These are phyloP conservation scores for Excoecaria agallocha DNA, from an alignment of 345 rosid species.

Conservation along the genomic window DNA sequence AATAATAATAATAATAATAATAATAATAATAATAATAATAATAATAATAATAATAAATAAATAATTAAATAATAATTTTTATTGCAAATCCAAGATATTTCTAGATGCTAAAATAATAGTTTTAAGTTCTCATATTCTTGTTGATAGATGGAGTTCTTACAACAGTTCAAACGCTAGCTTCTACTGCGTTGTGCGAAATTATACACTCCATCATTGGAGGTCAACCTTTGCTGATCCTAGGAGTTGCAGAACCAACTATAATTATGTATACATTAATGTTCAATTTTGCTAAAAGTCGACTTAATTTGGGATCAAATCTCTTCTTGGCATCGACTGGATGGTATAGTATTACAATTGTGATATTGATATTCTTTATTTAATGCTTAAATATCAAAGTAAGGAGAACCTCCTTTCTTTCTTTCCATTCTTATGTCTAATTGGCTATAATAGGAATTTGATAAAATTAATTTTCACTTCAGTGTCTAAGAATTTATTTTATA, in stretches of 20 bases:
- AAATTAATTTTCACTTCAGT: not conserved
- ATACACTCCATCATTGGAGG: slow-evolving; percentile 33
- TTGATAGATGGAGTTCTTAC: slow-evolving; percentile 28
- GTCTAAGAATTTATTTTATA: not conserved
- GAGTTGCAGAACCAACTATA: slow-evolving; percentile 37
- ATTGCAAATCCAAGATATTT: not conserved
- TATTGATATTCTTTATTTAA: not conserved
- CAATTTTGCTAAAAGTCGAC: slow-evolving; percentile 28
- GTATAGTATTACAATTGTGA: slow-evolving; percentile 18
- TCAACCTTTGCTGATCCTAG: slow-evolving; percentile 34
- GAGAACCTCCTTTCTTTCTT: not conserved
- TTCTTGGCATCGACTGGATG: slow-evolving; percentile 35
- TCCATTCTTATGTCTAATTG: not conserved
- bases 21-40: too few species aligned
- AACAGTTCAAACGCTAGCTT: slow-evolving; percentile 31
- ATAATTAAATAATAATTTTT: too few species aligned
- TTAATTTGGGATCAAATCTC: slow-evolving; percentile 33
- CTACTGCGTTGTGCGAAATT: slow-evolving; percentile 30
- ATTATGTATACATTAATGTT: slow-evolving; percentile 36
- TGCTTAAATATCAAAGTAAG: slow-evolving; percentile 14
- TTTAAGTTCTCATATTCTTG: not conserved
- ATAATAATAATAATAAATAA: too few species aligned
- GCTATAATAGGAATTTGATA: not conserved
- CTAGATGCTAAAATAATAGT: not conserved
- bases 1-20: too few species aligned